A percentile compares a stretch with the other conserved stretches of the same genome.
phyloP scores from a whole-genome alignment of 2,329 filamentous ascomycete genomes.

The Epichloe sp. region DNA sequence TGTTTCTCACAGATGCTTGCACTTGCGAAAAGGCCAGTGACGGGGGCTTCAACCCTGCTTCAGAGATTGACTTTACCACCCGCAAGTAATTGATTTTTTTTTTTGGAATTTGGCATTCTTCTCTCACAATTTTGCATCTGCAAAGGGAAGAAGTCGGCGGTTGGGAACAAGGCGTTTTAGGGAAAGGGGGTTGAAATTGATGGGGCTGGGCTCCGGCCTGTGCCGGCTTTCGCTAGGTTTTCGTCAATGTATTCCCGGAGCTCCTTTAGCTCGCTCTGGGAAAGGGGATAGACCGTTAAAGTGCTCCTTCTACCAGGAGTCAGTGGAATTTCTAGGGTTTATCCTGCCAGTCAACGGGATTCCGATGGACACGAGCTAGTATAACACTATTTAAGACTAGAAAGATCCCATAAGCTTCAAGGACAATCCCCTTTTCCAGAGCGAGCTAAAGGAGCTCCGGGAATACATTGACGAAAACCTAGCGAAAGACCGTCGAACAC shows the following conservation, averaged over 20 bases:
- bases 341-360: no score
- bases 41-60: constrained; percentile 44
- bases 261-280: no score
- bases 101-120: not conserved
- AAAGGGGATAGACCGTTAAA: no score
- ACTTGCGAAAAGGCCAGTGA: constrained; percentile 68
- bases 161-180: not conserved
- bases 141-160: not conserved
- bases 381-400: no score
- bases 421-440: no score
- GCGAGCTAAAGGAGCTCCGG: no score
- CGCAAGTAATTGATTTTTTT: constrained; percentile 28
- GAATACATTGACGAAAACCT: no score
- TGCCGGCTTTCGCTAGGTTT: no score
- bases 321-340: no score
- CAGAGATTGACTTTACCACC: constrained; percentile 83
- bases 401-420: no score
- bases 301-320: no score
- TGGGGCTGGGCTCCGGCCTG: not conserved
- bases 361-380: rapidly evolving
- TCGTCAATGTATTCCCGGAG: no score
- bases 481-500: not conserved
- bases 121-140: not conserved
- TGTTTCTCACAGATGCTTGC: constrained; percentile 42
- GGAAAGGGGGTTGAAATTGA: not conserved